Conservation (phyloP, 2,329 filamentous ascomycete genomes). For the Ophiostoma ips region DNA sequence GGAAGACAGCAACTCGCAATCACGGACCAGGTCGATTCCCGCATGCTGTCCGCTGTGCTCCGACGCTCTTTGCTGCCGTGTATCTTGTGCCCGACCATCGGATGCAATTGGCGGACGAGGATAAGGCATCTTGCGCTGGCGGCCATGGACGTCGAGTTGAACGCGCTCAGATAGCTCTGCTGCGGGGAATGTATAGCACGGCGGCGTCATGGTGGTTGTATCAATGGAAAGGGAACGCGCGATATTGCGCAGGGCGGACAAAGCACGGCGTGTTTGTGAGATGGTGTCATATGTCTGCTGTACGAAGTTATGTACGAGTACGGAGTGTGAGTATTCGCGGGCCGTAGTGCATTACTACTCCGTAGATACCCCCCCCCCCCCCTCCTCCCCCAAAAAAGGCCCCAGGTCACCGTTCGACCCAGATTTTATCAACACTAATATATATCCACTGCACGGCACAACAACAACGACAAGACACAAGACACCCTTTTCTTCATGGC, state of each 20-base stretch:
- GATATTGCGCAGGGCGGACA: too few species aligned
- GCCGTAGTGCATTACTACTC: too few species aligned
- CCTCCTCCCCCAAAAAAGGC: too few species aligned
- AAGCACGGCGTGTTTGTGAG: background rate
- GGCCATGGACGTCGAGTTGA: conserved; percentile 34
- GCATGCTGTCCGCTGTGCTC: background rate
- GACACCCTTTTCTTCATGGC: conserved; percentile 1
- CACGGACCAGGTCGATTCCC: conserved; percentile 33
- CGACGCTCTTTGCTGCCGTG: background rate
- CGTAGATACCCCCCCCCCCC: too few species aligned
- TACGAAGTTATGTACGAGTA: too few species aligned
- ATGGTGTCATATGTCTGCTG: too few species aligned
- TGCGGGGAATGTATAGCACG: conserved; percentile 40
- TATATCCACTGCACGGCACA: too few species aligned
- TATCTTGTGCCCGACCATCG: background rate
- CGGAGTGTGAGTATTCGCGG: too few species aligned
- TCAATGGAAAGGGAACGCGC: background rate
- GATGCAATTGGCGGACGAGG: background rate
- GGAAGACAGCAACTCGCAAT: conserved; percentile 38
- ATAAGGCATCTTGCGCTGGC: conserved; percentile 34
- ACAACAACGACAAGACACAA: too few species aligned
- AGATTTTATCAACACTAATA: too few species aligned
- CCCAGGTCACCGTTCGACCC: too few species aligned
- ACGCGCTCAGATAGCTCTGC: conserved; percentile 34
- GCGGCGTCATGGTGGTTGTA: conserved; percentile 38